A percentile compares a stretch with the other conserved stretches of the same genome.
Evolutionary conservation across 2,329 filamentous ascomycete genomes (phyloP).

Genomic region (Claviceps fusiformis): DNA sequence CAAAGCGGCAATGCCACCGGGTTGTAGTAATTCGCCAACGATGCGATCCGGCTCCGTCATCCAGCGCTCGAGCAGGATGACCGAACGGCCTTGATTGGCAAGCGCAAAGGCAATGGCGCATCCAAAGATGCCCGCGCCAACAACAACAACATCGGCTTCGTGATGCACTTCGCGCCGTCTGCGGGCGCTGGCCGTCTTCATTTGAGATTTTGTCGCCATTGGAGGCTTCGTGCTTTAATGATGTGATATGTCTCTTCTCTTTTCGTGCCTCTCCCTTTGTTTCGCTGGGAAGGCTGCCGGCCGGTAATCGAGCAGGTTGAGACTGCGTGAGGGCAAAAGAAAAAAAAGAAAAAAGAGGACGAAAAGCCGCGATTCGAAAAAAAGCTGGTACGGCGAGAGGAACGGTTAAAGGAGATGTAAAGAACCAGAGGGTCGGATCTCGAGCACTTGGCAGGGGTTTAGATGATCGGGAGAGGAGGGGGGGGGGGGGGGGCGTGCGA

Average conservation of each 20-base stretch:
- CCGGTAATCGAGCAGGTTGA: no score
- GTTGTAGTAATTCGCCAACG: conserved; percentile 88
- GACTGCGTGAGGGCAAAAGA: no score
- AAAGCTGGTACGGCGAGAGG: not conserved
- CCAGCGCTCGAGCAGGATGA: conserved; percentile 77
- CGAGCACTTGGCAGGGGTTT: not conserved
- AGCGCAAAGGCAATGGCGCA: conserved; percentile 76
- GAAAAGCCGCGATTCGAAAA: not conserved
- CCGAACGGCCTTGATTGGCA: conserved; percentile 78
- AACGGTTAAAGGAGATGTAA: not conserved
- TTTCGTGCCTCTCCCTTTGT: not conserved
- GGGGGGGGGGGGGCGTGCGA: not conserved
- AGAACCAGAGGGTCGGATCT: not conserved
- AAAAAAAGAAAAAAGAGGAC: not conserved
- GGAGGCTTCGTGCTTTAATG: no score
- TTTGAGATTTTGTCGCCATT: not conserved
- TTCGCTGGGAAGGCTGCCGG: no score
- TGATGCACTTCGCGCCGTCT: conserved; percentile 39
- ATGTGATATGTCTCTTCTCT: not conserved
- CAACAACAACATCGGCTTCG: conserved; percentile 73
- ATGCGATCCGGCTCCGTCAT: conserved; percentile 91
- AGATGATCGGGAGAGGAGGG: not conserved
- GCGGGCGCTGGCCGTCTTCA: conserved; percentile 23
- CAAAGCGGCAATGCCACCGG: conserved; percentile 73
- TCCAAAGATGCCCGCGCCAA: conserved; percentile 83